These are phyloP conservation scores for Diphasiastrum complanatum DNA, from an alignment of 83 land plant genomes.

Conservation along the genomic window DNA sequence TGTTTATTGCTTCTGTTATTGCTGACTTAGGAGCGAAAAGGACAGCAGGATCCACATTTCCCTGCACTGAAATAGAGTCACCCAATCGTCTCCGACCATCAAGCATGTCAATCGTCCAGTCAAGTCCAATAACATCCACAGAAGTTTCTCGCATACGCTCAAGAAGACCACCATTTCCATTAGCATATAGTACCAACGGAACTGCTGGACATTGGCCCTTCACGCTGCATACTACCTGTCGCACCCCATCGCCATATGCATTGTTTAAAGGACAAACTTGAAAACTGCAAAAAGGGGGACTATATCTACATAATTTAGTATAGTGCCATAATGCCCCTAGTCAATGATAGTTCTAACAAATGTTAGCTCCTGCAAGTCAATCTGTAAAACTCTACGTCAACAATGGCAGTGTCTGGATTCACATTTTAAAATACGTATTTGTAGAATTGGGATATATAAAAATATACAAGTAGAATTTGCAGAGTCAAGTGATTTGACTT, in stretches of 20 bases:
- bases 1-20: slow-evolving; percentile 63
- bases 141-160: slow-evolving; percentile 86
- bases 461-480: too few relatives aligned
- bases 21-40: slow-evolving; percentile 72
- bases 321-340: too few relatives aligned
- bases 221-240: slow-evolving; percentile 61
- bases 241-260: too few relatives aligned
- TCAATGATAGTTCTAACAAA: too few relatives aligned
- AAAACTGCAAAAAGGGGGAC: too few relatives aligned
- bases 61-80: slow-evolving; percentile 63
- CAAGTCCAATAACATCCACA: slow-evolving; percentile 96
- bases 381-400: too few relatives aligned
- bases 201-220: slow-evolving; percentile 59
- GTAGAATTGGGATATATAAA: too few relatives aligned
- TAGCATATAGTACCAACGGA: slow-evolving; percentile 87
- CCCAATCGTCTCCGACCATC: slow-evolving; percentile 87
- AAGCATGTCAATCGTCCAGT: slow-evolving; percentile 97
- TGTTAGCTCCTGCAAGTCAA: too few relatives aligned
- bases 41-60: slow-evolving; percentile 90
- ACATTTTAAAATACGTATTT: too few relatives aligned
- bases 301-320: slow-evolving; percentile 1
- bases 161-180: slow-evolving; percentile 95
- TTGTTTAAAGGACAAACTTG: too few relatives aligned
- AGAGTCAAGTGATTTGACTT: too few relatives aligned
- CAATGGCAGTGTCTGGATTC: too few relatives aligned